Base-by-base conservation (phyloP, 345 rosid species). In the Stellera chamaejasme region DNA sequence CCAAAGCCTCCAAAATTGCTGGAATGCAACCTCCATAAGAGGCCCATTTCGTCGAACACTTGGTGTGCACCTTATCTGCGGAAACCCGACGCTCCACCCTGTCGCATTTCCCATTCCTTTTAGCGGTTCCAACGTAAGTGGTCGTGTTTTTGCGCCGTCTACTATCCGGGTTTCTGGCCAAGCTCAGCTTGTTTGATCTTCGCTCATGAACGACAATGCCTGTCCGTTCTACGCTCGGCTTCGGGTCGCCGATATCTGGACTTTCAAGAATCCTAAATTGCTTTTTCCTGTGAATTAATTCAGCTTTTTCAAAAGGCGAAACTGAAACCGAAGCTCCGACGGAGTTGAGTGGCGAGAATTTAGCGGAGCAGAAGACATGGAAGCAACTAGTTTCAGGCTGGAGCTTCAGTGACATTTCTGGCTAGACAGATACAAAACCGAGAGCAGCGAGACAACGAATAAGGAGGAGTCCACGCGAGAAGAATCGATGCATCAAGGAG, bases 1-100 rank as follows among this genome's bases (percentile, higher is more conserved):
- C 93, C 53, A 88, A 65, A 43, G 97, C 89, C 48, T 70, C 69
- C 28, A 88, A 57, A 66, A 92, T 92, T 1, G 88, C 77, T 0
- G 91, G 89, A 56, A 88, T 76, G 50, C 74, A 73, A 26, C 98
- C 93, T 25, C 89, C 88, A 46, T 88, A 88, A 45, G 55, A 58
- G 13, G 55, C 60, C 76, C 83, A 64, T 84, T 86, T 92, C 84
- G 72, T 84, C 96, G 89, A 88, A 80, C 96, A 78, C 50, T 56
- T 85, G 79, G 81, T 16, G 60, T 61, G 84, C 95, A 64, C 59
- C 71, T 66, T 61, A 27, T 63, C 61, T 10, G 42, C 69, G 5
- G 2, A 1, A 52, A 66, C 56, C 56, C 53, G 65, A 19, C 70
- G 51, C 13, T 43, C 3, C 2, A 25, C 10, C 2, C 13, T 56